Percentiles rank a stretch among this genome's conserved stretches.
Conservation (phyloP, 1,139 yeast species). For the Protomyces lactucae-debilis region DNA sequence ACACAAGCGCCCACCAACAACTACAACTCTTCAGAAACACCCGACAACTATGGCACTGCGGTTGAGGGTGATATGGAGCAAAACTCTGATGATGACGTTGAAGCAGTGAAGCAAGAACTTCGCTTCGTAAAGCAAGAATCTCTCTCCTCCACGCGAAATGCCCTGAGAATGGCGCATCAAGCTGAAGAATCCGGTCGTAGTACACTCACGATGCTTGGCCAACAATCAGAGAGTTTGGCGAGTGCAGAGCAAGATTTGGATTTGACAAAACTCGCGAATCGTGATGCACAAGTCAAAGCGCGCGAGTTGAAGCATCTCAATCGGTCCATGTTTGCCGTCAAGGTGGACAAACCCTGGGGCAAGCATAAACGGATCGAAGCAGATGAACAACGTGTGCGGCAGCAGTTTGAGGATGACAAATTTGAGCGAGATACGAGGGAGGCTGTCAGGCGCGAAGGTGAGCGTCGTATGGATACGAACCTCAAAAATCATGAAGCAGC, state of each 20-base stretch:
- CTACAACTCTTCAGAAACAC: not conserved
- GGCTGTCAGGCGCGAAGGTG: conserved; percentile 46
- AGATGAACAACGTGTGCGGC: conserved; percentile 65
- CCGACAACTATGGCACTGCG: not conserved
- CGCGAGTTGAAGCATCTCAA: conserved; percentile 73
- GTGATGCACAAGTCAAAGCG: conserved; percentile 78
- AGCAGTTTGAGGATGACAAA: conserved; percentile 58
- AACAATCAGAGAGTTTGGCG: conserved; percentile 75
- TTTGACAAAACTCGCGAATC: conserved; percentile 73
- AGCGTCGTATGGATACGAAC: conserved; percentile 48
- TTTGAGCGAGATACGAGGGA: conserved; percentile 39
- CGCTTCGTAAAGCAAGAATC: conserved; percentile 84
- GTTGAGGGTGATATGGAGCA: conserved; percentile 42
- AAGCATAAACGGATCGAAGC: conserved; percentile 51
- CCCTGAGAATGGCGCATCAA: conserved; percentile 79
- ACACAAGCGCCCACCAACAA: not conserved
- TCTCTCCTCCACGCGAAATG: conserved; percentile 77
- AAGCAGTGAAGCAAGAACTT: conserved; percentile 77
- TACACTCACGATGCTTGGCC: conserved; percentile 85
- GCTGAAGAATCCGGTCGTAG: conserved; percentile 89
- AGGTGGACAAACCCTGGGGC: conserved; percentile 49
- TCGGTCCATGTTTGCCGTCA: conserved; percentile 77
- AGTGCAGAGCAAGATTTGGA: conserved; percentile 73
- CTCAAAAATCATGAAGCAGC: conserved; percentile 33
- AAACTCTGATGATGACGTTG: conserved; percentile 77